These are phyloP conservation scores for Sporothrix pseudoabietina DNA, from an alignment of 2,329 filamentous ascomycete genomes.

Conservation along the genomic window DNA sequence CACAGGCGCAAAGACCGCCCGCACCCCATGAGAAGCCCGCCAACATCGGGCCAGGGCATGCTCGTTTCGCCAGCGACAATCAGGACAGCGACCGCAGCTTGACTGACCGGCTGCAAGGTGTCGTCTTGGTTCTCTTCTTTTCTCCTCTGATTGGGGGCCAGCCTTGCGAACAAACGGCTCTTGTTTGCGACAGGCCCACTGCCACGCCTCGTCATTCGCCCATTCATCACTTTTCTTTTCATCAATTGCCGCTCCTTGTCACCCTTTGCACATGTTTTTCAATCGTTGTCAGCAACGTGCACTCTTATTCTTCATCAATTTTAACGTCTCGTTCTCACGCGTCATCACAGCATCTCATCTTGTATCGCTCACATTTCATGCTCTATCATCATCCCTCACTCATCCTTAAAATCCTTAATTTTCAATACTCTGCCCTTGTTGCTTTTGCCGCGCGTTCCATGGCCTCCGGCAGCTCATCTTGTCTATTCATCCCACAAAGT, in stretches of 20 bases:
- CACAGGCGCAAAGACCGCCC: background rate
- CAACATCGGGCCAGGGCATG: conserved; percentile 17
- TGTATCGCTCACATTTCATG: background rate
- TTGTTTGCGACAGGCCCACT: conserved; percentile 10
- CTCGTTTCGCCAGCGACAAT: background rate
- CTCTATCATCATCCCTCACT: background rate
- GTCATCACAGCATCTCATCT: background rate
- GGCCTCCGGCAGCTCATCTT: background rate
- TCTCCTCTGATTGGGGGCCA: conserved; percentile 18
- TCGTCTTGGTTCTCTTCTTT: background rate
- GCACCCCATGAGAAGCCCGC: background rate
- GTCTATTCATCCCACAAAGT: background rate
- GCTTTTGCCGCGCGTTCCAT: background rate
- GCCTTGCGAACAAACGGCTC: conserved; percentile 23
- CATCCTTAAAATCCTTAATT: background rate
- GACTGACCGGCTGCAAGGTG: background rate
- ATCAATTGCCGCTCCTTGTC: background rate
- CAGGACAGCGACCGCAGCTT: background rate
- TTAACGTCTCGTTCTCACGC: conserved; percentile 11
- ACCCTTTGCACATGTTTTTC: background rate
- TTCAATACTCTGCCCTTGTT: background rate
- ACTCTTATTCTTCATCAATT: background rate
- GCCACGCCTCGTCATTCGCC: background rate
- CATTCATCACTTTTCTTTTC: background rate
- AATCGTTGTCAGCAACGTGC: background rate